Evolutionary conservation across 1,284 basidiomycete species (phyloP).

Genomic region (Ceratobasidium sp.): DNA sequence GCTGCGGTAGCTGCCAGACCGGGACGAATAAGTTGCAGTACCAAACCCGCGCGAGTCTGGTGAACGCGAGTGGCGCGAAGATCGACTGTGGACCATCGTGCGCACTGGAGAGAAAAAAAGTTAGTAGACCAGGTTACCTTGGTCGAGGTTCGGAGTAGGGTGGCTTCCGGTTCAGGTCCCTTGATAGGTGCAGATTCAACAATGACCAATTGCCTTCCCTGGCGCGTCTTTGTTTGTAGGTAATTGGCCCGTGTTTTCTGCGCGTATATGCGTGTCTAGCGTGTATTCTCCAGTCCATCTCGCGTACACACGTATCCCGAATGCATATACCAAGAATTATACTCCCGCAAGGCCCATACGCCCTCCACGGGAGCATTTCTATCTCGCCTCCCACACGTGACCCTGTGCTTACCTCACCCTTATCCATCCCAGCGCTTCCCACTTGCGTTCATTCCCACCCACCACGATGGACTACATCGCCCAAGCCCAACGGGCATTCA

Average conservation of each 20-base stretch:
- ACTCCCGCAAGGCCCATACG: constrained; percentile 6
- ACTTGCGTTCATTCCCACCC: constrained; percentile 14
- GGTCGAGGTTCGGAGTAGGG: constrained; percentile 9
- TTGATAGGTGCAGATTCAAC: constrained; percentile 22
- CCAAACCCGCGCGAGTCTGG: constrained; percentile 15
- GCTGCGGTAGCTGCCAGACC: constrained; percentile 27
- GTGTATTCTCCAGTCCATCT: not conserved
- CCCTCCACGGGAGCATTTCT: constrained; percentile 9
- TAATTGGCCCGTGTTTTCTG: constrained; percentile 10
- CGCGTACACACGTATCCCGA: not conserved
- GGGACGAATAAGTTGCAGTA: constrained; percentile 31
- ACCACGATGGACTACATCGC: constrained; percentile 39
- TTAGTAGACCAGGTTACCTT: constrained; percentile 4
- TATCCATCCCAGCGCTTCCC: constrained; percentile 34
- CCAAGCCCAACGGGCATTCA: constrained; percentile 70
- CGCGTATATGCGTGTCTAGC: constrained; percentile 17
- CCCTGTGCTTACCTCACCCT: constrained; percentile 23
- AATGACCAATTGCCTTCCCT: constrained; percentile 8
- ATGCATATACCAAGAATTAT: not conserved
- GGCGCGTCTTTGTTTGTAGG: constrained; percentile 1
- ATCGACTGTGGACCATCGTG: constrained; percentile 29
- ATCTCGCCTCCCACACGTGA: constrained; percentile 16
- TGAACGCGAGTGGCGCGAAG: constrained; percentile 27
- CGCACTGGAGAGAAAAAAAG: constrained; percentile 9
- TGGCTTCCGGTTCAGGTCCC: not conserved